Evolutionary conservation across 768 basidiomycete genomes (phyloP).

Genomic region (Galerina marginata): DNA sequence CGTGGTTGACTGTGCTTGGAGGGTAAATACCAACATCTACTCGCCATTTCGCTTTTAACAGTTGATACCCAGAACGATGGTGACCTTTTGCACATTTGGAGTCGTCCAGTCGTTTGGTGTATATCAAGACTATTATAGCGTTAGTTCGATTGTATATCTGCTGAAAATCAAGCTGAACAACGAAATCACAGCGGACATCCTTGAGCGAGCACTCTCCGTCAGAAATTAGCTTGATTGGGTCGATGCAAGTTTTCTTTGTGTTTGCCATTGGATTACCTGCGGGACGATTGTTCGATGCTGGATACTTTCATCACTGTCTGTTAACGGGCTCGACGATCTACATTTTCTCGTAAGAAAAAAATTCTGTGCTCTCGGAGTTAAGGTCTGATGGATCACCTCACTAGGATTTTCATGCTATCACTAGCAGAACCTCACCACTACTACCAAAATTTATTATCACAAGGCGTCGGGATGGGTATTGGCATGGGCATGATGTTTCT

Average conservation of each 20-base stretch:
- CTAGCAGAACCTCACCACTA: slow-evolving; percentile 51
- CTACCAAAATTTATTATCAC: slow-evolving; percentile 58
- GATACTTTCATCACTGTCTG: slow-evolving; percentile 52
- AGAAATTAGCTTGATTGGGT: slow-evolving; percentile 56
- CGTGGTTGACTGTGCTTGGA: slow-evolving; percentile 52
- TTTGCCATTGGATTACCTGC: slow-evolving; percentile 50
- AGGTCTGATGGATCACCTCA: neutral
- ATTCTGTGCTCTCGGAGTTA: neutral
- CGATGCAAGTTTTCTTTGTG: slow-evolving; percentile 53
- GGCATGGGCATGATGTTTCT: slow-evolving; percentile 62
- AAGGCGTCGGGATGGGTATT: slow-evolving; percentile 61
- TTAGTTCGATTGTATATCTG: slow-evolving; percentile 22
- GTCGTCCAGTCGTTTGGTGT: slow-evolving; percentile 56
- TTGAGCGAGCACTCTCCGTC: slow-evolving; percentile 46
- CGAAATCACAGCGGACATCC: slow-evolving; percentile 33
- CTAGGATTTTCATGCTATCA: slow-evolving; percentile 56
- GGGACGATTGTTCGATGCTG: slow-evolving; percentile 52
- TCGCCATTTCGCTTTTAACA: slow-evolving; percentile 1
- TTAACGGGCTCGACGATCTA: slow-evolving; percentile 45
- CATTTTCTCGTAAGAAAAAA: slow-evolving; percentile 43
- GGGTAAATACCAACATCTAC: slow-evolving; percentile 38
- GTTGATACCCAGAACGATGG: slow-evolving; percentile 37
- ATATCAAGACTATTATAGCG: slow-evolving; percentile 58
- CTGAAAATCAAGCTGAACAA: neutral
- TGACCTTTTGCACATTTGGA: slow-evolving; percentile 55